A percentile compares a stretch with the other conserved stretches of the same genome.
phyloP scores from a whole-genome alignment of 352 stramenopile genomes.

The Phytophthora hibernalis region DNA sequence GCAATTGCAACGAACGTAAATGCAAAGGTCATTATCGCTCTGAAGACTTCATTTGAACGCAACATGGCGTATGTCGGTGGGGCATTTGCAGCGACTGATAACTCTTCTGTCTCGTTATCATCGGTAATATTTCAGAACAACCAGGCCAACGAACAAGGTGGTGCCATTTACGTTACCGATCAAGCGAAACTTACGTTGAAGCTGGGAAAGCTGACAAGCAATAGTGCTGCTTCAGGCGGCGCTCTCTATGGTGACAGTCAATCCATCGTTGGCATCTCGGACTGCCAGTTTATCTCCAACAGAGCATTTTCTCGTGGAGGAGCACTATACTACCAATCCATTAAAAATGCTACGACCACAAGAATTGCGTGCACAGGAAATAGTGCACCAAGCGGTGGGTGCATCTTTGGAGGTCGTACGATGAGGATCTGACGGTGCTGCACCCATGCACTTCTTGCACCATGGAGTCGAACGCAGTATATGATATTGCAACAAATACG shows the following conservation, averaged over 20 bases:
- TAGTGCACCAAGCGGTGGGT: slow-evolving; percentile 57
- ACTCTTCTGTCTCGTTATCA: slow-evolving; percentile 20
- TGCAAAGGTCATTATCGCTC: slow-evolving; percentile 22
- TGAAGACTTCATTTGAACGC: slow-evolving; percentile 31
- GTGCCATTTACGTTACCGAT: slow-evolving; percentile 45
- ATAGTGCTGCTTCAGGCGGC: slow-evolving; percentile 46
- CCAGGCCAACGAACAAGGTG: slow-evolving; percentile 31
- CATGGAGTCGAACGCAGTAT: slow-evolving; percentile 56
- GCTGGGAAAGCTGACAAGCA: slow-evolving; percentile 29
- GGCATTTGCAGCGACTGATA: slow-evolving; percentile 25
- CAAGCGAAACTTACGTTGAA: slow-evolving; percentile 29
- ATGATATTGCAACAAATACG: slow-evolving; percentile 71
- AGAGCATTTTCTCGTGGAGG: slow-evolving; percentile 46
- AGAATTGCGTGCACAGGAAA: slow-evolving; percentile 48
- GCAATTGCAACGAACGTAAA: slow-evolving; percentile 41
- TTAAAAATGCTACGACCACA: slow-evolving; percentile 27
- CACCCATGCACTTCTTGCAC: slow-evolving; percentile 43
- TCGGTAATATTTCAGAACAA: slow-evolving; percentile 32
- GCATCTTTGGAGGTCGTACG: slow-evolving; percentile 67
- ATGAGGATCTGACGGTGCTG: slow-evolving; percentile 13
- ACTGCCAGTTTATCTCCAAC: slow-evolving; percentile 45
- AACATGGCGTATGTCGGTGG: slow-evolving; percentile 54
- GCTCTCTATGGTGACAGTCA: slow-evolving; percentile 45
- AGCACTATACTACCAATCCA: slow-evolving; percentile 54
- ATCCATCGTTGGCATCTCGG: slow-evolving; percentile 15